Percentiles rank a stretch among this genome's conserved stretches.
These are phyloP conservation scores for Cyberlindnera subsufficiens DNA, from an alignment of 805 yeast genomes.

Conservation along the genomic window DNA sequence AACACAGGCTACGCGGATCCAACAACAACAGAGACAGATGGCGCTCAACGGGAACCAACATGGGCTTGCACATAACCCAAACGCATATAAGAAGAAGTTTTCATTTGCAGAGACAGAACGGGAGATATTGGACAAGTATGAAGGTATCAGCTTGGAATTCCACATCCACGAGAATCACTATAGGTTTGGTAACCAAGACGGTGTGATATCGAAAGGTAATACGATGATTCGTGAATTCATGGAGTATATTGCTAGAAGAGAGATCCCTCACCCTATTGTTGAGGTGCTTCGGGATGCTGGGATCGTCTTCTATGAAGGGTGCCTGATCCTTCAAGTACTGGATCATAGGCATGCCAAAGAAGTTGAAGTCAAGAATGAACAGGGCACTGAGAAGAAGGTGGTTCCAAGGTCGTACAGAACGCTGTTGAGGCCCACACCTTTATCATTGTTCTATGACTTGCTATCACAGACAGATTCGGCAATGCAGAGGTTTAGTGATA, in stretches of 20 bases:
- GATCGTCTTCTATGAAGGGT: constrained; percentile 82
- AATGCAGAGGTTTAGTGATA: constrained; percentile 62
- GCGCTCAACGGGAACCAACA: constrained; percentile 27
- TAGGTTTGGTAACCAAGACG: constrained; percentile 87
- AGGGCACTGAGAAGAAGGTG: constrained; percentile 7
- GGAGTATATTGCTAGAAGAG: constrained; percentile 71
- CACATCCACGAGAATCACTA: constrained; percentile 91
- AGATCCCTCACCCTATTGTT: constrained; percentile 82
- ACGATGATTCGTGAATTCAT: constrained; percentile 76
- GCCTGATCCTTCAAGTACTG: constrained; percentile 76
- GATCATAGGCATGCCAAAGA: constrained; percentile 62
- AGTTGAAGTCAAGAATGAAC: constrained; percentile 8
- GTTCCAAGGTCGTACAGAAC: constrained; percentile 71
- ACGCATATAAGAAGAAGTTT: constrained; percentile 35
- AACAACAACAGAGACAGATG: constrained; percentile 24
- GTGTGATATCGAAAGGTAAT: constrained; percentile 74
- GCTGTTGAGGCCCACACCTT: constrained; percentile 70
- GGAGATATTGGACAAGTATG: constrained; percentile 70
- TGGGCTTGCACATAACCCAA: constrained; percentile 11
- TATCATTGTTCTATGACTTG: constrained; percentile 79
- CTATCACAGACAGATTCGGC: constrained; percentile 79
- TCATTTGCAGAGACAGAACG: constrained; percentile 67
- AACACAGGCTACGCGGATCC: constrained; percentile 15
- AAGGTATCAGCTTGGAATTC: constrained; percentile 69
- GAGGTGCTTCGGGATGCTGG: constrained; percentile 88